A percentile compares a stretch with the other conserved stretches of the same genome.
phyloP scores from a whole-genome alignment of 164 flowering plant species.

The Euptelea pleiosperma region DNA sequence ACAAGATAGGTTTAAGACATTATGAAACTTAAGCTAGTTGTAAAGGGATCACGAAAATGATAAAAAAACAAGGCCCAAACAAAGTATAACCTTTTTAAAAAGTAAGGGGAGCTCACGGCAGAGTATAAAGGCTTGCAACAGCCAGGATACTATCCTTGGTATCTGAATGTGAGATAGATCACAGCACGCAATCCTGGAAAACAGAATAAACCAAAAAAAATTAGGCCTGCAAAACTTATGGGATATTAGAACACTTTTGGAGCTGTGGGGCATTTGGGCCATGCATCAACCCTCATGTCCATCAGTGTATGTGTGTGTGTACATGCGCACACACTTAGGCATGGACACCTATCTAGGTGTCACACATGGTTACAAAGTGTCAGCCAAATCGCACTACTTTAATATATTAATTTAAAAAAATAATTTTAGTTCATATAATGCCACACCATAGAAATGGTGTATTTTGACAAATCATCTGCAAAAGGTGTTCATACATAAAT shows the following conservation, averaged over 20 bases:
- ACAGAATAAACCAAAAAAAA: slow-evolving; percentile 11
- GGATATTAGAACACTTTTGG: background rate
- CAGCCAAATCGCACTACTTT: too few species aligned
- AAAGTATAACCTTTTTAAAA: slow-evolving; percentile 58
- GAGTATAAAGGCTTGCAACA: slow-evolving; percentile 64
- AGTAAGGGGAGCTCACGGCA: slow-evolving; percentile 73
- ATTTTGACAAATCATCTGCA: too few species aligned
- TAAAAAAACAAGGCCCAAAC: background rate
- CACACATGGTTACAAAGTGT: too few species aligned
- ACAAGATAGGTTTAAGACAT: background rate
- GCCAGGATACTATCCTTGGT: slow-evolving; percentile 42
- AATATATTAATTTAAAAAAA: too few species aligned
- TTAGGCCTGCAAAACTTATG: background rate
- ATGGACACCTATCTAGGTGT: too few species aligned
- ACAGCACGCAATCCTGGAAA: slow-evolving; percentile 47
- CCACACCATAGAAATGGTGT: too few species aligned
- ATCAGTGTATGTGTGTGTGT: too few species aligned
- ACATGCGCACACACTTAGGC: too few species aligned
- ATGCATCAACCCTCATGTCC: background rate
- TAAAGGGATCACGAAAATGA: background rate
- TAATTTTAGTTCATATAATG: too few species aligned
- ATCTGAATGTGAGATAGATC: slow-evolving; percentile 36
- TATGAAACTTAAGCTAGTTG: background rate
- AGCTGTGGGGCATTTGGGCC: background rate
- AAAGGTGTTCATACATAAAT: too few species aligned